phyloP scores from a whole-genome alignment of 202 grass and related monocot species.

The Carex arenaria region DNA sequence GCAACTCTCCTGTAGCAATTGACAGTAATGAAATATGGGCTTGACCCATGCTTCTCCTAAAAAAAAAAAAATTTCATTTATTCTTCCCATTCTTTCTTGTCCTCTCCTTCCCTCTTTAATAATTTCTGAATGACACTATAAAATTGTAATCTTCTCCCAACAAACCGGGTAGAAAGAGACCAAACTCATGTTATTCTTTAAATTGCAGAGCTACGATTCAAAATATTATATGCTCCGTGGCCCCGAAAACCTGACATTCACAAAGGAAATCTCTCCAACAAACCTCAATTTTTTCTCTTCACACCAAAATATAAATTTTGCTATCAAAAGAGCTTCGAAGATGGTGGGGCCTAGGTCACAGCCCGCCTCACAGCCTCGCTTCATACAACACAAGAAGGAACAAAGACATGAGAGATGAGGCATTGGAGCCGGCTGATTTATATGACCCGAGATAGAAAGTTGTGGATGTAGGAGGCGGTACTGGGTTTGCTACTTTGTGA shows the following conservation, averaged over 20 bases:
- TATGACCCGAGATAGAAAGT: conserved; percentile 46
- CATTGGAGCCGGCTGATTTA: conserved; percentile 76
- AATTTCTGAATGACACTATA: too few species aligned
- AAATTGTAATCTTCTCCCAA: not conserved
- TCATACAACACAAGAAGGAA: conserved; percentile 99
- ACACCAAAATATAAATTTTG: conserved; percentile 6
- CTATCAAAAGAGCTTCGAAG: conserved; percentile 1
- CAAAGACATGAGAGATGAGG: conserved; percentile 96
- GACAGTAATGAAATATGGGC: too few species aligned
- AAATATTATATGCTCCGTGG: conserved; percentile 35
- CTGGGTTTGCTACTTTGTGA: conserved; percentile 74
- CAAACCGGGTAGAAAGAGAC: not conserved
- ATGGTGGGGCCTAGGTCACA: conserved; percentile 41
- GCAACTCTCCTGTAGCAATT: too few species aligned
- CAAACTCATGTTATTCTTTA: conserved; percentile 7
- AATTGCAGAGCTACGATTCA: conserved; percentile 5
- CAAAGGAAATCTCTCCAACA: conserved; percentile 14
- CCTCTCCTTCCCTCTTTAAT: too few species aligned
- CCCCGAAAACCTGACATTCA: conserved; percentile 27
- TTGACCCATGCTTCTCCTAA: too few species aligned
- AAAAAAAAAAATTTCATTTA: too few species aligned
- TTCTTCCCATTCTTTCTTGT: too few species aligned
- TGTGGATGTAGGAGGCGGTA: conserved; percentile 90
- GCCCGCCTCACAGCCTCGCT: conserved; percentile 53
- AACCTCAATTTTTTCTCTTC: conserved; percentile 39